Percentiles rank a stretch among this genome's conserved stretches.
These are phyloP conservation scores for Neurospora crassa DNA, from an alignment of 2,329 filamentous ascomycete species.

Conservation along the genomic window DNA sequence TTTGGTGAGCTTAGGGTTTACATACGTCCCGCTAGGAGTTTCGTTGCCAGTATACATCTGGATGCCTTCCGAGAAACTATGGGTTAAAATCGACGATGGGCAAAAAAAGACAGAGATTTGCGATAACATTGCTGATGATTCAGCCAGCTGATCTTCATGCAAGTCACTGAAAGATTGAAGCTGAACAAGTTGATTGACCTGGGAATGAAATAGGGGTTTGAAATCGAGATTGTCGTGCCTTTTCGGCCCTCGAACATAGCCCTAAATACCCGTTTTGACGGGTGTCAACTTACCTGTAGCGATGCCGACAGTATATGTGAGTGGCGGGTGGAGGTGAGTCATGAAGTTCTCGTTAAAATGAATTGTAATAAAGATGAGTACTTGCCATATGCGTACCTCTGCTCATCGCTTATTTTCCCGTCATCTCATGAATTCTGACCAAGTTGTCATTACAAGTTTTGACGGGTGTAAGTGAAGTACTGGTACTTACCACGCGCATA, in stretches of 20 bases:
- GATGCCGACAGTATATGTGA: not conserved
- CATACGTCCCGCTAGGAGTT: too few species aligned
- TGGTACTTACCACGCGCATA: not conserved
- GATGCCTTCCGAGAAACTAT: too few species aligned
- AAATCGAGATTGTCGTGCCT: not conserved
- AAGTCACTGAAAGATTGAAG: too few species aligned
- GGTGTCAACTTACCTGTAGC: not conserved
- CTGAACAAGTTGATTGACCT: not conserved
- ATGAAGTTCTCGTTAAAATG: not conserved
- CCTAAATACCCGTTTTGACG: not conserved
- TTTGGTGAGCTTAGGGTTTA: too few species aligned
- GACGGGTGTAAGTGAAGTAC: not conserved
- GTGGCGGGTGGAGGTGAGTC: not conserved
- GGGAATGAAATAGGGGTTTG: not conserved
- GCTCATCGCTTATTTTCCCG: not conserved
- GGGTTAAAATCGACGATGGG: too few species aligned
- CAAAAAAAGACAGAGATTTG: too few species aligned
- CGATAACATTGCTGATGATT: too few species aligned
- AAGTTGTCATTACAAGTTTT: not conserved
- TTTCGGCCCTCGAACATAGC: not conserved
- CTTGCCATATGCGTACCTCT: not conserved
- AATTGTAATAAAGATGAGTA: not conserved
- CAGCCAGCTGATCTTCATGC: too few species aligned
- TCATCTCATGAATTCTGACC: not conserved
- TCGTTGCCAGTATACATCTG: too few species aligned